Evolutionary conservation across 257 asterid species (phyloP).

Genomic region (Nemophila menziesii): DNA sequence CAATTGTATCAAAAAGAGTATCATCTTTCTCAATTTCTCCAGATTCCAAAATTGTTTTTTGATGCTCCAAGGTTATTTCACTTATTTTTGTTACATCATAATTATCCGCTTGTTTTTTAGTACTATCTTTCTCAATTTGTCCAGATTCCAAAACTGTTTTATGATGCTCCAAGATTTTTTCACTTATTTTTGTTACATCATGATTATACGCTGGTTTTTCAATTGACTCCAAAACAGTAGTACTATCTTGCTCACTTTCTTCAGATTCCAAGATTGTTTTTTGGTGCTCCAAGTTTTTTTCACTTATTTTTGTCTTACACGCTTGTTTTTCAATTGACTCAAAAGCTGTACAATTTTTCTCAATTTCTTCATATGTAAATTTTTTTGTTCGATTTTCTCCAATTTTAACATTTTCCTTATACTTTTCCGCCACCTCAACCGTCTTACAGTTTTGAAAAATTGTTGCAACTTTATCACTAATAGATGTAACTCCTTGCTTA

Average conservation of each 20-base stretch:
- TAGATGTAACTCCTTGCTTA: slow-evolving; percentile 13
- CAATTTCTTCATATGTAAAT: no score
- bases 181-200: slow-evolving; percentile 16
- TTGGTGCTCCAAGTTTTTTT: slow-evolving; percentile 21
- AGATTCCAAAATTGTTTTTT: slow-evolving; percentile 18
- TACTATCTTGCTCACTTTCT: slow-evolving; percentile 13
- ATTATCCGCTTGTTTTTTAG: slow-evolving; percentile 13
- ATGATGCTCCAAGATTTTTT: slow-evolving; percentile 12
- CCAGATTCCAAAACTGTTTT: slow-evolving; percentile 26
- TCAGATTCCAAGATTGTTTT: slow-evolving; percentile 24
- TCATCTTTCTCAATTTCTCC: slow-evolving; percentile 24
- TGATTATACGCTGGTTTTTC: slow-evolving; percentile 12
- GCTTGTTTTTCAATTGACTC: no score
- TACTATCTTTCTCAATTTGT: slow-evolving; percentile 22
- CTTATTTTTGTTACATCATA: slow-evolving; percentile 15
- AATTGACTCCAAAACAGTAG: slow-evolving; percentile 17
- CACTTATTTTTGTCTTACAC: no score
- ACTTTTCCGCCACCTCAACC: slow-evolving; percentile 15
- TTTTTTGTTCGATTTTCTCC: no score
- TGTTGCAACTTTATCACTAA: slow-evolving; percentile 19
- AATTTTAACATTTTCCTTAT: slow-evolving; percentile 23
- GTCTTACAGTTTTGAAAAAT: slow-evolving; percentile 17
- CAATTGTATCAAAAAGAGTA: slow-evolving; percentile 10
- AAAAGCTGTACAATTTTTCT: no score
- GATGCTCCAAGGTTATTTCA: slow-evolving; percentile 14